A percentile compares a stretch with the other conserved stretches of the same genome.
phyloP scores from a whole-genome alignment of 768 basidiomycete species.

The Pleurotus pulmonarius region DNA sequence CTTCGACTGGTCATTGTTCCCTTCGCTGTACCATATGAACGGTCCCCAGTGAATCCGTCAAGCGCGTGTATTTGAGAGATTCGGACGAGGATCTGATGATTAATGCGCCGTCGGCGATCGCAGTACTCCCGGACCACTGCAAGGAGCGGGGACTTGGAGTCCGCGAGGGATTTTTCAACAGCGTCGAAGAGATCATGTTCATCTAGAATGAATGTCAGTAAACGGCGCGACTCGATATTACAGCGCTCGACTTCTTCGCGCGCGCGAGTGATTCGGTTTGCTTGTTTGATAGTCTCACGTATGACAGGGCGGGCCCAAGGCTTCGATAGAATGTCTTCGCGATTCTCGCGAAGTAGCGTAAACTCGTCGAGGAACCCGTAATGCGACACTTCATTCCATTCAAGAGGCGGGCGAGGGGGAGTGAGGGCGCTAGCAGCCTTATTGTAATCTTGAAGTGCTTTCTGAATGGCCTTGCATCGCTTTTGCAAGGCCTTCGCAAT shows the following conservation, averaged over 20 bases:
- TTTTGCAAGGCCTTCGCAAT: constrained; percentile 25
- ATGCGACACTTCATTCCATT: constrained; percentile 20
- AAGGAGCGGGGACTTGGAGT: neutral
- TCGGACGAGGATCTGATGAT: neutral
- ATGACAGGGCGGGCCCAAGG: constrained; percentile 20
- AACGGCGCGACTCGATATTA: constrained; percentile 16
- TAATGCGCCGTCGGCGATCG: neutral
- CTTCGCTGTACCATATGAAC: neutral
- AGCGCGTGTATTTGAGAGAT: constrained; percentile 4
- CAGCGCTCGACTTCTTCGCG: constrained; percentile 17
- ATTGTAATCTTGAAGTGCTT: constrained; percentile 27
- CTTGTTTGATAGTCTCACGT: constrained; percentile 18
- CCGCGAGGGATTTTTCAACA: neutral
- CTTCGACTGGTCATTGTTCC: neutral
- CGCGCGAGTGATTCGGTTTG: constrained; percentile 15
- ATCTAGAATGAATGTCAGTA: constrained; percentile 11
- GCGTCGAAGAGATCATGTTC: constrained; percentile 3
- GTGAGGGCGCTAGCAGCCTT: constrained; percentile 17
- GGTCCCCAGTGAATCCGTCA: constrained; percentile 1
- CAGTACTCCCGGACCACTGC: neutral
- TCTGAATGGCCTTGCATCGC: constrained; percentile 23
- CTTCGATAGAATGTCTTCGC: constrained; percentile 17
- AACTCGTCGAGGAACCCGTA: constrained; percentile 26
- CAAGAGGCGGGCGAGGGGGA: constrained; percentile 17
- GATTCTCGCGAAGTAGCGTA: constrained; percentile 20